Evolutionary conservation across 208 protist species (phyloP), one percentile per base, ranked within the genome.

Genomic region (Trypanosoma vivax): DNA sequence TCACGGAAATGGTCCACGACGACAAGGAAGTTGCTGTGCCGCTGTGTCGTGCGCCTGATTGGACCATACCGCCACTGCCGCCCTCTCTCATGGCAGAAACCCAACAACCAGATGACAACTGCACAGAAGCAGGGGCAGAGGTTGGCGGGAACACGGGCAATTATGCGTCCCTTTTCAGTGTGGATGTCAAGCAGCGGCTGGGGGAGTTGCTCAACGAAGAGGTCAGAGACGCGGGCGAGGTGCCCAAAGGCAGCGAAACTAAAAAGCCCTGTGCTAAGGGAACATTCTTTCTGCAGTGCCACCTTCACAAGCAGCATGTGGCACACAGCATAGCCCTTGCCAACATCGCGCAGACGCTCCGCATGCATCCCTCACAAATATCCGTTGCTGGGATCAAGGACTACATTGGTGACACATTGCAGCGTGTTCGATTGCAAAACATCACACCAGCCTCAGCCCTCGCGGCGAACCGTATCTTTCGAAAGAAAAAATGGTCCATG

Each of bases 381-480:
- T 85, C 73, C 23, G 73, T 87, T 5, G 69, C 82, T 10, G 86
- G 86, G 23, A 93, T 93, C 35, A 93, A 93, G 60, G 86, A 93
- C 53, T 93, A 76, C 62, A 73, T 90, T 56, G 86, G 86, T 3
- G 86, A 93, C 53, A 93, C 86, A 0, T 71, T 90, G 43, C 86
- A 93, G 64, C 76, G 79, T 10, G 72, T 93, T 27, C 65, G 82
- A 1, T 40, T 93, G 3, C 59, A 85, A 37, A 66, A 79, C n/a
- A 76, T 90, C 23, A 81, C 77, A 0, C 86, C 86, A 3, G 53
- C 65, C 0, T 54, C 86, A 16, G 79, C 74, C 9, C 49, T 87
- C 37, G 50, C 70, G 18, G 81, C 81, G 18, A 88, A 90, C 46
- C 59, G 61, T 24, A 50, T 65, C 10, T 79, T 89, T 47, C 53